Evolutionary conservation across 2,329 filamentous ascomycete species (phyloP).

Genomic region (Penicillium expansum): DNA sequence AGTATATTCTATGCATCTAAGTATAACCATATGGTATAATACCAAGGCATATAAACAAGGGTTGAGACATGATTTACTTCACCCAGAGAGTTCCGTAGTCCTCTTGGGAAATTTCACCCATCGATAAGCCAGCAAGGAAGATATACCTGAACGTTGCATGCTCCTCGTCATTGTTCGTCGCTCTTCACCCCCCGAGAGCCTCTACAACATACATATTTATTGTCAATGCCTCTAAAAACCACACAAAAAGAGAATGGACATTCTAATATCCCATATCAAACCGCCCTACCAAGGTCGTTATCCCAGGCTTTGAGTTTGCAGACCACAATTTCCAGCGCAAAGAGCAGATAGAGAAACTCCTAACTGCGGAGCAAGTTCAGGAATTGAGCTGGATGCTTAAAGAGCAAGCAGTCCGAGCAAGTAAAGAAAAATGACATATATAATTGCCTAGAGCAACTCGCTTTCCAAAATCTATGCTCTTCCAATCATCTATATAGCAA

Average conservation of each 20-base stretch:
- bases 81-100: background rate
- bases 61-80: background rate
- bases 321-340: constrained; percentile 65
- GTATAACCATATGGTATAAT: too few species aligned
- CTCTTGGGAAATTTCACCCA: too few species aligned
- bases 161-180: background rate
- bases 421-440: background rate
- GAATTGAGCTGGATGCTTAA: background rate
- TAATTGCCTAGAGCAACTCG: background rate
- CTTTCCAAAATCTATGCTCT: background rate
- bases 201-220: background rate
- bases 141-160: background rate
- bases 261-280: too few species aligned
- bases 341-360: constrained; percentile 51
- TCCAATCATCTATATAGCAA: constrained; percentile 8
- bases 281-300: constrained; percentile 40
- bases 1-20: too few species aligned
- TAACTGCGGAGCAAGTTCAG: constrained; percentile 50
- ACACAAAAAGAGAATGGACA: background rate
- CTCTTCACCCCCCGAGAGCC: background rate
- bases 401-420: background rate
- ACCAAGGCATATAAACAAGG: background rate
- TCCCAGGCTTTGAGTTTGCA: constrained; percentile 65
- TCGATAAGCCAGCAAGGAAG: background rate
- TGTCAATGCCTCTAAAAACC: background rate